Base-by-base conservation (phyloP, 2,329 filamentous ascomycete species). In the Diaporthe sp. region DNA sequence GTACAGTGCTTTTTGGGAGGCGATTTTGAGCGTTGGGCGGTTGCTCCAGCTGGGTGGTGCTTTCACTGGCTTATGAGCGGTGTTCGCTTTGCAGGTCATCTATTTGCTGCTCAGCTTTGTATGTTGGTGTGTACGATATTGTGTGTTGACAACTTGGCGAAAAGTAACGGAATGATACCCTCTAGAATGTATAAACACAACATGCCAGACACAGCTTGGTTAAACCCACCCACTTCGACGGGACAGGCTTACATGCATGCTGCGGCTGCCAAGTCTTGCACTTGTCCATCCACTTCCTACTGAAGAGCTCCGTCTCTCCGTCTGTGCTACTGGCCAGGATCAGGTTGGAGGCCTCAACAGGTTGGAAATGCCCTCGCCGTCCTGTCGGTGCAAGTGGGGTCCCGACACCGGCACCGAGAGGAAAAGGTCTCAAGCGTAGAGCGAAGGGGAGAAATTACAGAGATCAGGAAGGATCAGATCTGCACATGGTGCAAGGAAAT, bases 1-100 rank as follows among this genome's bases (percentile, higher is more conserved):
- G 89, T 3, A 85, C 83, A 1, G 66, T 89, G 73, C 82, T 85
- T 9, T 87, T 85, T 77, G 88, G 87, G 47, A 87, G 81, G 81
- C 83, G 82, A 75, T 83, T 88, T 32, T 81, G 72, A 76, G 59
- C 4, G 5, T 7, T 17, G 51, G 35, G 25, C 4, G 22, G 4
- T 15, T 42, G 15, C 19, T n/a, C 42, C 2, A 2, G 37, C 15
- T 8, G 5, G 27, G 4, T 9, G 6, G 17, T 19, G 3, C 6
- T 1, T 15, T 42, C 7, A 15, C 56, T 12, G n/a, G 25, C 8
- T n/a, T 9, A 39, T 5, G 12, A 37, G 12, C 56, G 7, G 8
- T 32, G 5, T 19, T 37, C 30, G 8, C 30, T 13, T 51, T 19
- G 58, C 63, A 13, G 9, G 44, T 50, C 8, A 50, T 50, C 7